Conservation (phyloP, 148 eudicot genomes). For the Cornus kousa region DNA sequence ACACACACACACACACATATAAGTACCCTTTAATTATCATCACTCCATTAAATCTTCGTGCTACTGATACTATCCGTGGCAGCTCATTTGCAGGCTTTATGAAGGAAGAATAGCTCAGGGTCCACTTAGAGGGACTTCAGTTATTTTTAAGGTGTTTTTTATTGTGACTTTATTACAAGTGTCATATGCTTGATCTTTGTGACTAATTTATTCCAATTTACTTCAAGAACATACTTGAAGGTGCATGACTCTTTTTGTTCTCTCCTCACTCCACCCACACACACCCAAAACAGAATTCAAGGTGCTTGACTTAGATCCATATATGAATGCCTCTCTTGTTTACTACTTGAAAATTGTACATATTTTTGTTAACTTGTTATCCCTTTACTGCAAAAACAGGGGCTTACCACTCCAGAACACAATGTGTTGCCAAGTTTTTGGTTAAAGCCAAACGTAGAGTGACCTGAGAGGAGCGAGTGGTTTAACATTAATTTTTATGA, state of each 20-base stretch:
- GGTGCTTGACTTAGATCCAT: no score
- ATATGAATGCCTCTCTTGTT: no score
- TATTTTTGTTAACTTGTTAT: no score
- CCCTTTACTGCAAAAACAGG: background rate
- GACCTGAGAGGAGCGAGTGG: background rate
- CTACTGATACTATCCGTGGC: conserved; percentile 45
- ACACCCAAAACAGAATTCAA: background rate
- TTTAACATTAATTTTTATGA: no score
- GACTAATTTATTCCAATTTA: background rate
- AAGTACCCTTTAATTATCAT: background rate
- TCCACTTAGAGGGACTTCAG: conserved; percentile 67
- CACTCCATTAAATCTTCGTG: conserved; percentile 15
- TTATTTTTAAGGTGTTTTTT: conserved; percentile 70
- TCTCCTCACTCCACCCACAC: no score
- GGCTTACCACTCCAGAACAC: background rate
- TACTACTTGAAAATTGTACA: no score
- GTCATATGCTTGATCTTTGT: background rate
- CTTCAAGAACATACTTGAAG: background rate
- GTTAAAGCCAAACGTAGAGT: background rate
- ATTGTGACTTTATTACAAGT: background rate
- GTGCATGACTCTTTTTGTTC: no score
- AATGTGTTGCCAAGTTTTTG: background rate
- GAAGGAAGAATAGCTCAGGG: conserved; percentile 92
- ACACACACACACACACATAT: no score
- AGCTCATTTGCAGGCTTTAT: conserved; percentile 78